Evolutionary conservation across 2,329 filamentous ascomycete genomes (phyloP).

Genomic region (Fusarium setosum): DNA sequence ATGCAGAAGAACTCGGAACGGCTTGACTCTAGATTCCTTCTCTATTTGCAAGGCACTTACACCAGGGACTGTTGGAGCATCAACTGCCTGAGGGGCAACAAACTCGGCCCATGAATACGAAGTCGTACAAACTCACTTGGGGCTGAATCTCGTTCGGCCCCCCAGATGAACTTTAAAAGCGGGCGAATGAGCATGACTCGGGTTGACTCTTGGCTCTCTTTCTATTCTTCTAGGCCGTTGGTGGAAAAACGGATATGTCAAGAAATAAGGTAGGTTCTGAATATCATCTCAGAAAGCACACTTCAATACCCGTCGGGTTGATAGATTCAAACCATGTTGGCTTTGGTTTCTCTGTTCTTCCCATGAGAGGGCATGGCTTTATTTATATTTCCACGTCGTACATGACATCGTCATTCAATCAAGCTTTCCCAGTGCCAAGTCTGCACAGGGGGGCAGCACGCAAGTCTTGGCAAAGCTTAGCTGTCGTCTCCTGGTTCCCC

Average conservation of each 20-base stretch:
- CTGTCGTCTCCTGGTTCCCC: conserved; percentile 24
- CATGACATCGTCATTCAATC: conserved; percentile 17
- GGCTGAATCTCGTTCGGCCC: conserved; percentile 12
- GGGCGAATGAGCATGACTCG: background rate
- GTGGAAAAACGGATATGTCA: too few species aligned
- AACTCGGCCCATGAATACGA: background rate
- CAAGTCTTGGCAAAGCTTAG: conserved; percentile 48
- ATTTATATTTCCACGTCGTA: conserved; percentile 17
- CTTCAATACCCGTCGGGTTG: too few species aligned
- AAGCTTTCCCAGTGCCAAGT: conserved; percentile 42
- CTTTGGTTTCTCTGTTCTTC: too few species aligned
- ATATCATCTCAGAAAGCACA: too few species aligned
- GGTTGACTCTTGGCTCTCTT: background rate
- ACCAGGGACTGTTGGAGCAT: too few species aligned
- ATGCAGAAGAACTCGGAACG: too few species aligned
- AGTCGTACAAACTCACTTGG: background rate
- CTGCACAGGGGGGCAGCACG: conserved; percentile 22
- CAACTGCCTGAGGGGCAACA: too few species aligned
- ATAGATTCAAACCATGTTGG: too few species aligned
- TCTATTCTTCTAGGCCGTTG: background rate
- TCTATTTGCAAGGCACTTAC: too few species aligned
- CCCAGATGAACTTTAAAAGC: conserved; percentile 6
- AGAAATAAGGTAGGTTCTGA: too few species aligned
- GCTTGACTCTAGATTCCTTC: too few species aligned
- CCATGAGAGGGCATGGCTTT: too few species aligned